Conservation (phyloP, 2,329 filamentous ascomycete genomes). For the Trichophyton simii region DNA sequence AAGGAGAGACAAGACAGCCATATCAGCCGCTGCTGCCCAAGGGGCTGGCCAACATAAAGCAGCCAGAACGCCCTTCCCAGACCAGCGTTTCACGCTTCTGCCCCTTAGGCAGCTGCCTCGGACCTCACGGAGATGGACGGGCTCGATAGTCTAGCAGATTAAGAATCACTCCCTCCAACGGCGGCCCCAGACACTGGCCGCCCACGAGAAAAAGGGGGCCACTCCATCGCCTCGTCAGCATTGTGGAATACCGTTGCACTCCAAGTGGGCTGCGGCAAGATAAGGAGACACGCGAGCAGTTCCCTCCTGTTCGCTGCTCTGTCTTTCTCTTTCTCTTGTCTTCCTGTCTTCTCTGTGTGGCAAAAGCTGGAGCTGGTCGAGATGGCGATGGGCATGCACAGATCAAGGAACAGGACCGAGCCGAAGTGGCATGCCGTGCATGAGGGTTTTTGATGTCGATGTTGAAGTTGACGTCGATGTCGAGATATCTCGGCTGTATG, state of each 20-base stretch:
- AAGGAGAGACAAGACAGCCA: too few relatives aligned
- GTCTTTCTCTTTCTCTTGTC: background rate
- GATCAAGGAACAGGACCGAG: too few relatives aligned
- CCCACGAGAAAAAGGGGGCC: background rate
- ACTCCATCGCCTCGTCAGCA: background rate
- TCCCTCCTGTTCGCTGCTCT: background rate
- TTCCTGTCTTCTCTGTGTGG: background rate
- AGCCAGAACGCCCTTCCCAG: background rate
- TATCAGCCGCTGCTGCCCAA: background rate
- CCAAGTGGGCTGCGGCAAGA: background rate
- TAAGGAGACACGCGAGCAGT: background rate
- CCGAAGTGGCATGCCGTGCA: too few relatives aligned
- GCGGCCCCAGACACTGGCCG: background rate
- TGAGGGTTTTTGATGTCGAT: too few relatives aligned
- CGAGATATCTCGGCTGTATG: too few relatives aligned
- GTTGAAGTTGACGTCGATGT: too few relatives aligned
- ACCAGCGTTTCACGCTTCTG: constrained; percentile 1
- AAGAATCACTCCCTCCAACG: background rate
- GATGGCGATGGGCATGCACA: background rate
- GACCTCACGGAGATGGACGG: too few relatives aligned
- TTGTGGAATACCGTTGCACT: background rate
- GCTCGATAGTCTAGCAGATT: too few relatives aligned
- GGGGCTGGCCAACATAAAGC: background rate
- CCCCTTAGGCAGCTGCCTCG: background rate
- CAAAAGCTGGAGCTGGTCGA: too few relatives aligned